Percentiles rank a stretch among this genome's conserved stretches.
phyloP scores from a whole-genome alignment of 1,139 yeast species.

The Yamadazyma jaroonii region DNA sequence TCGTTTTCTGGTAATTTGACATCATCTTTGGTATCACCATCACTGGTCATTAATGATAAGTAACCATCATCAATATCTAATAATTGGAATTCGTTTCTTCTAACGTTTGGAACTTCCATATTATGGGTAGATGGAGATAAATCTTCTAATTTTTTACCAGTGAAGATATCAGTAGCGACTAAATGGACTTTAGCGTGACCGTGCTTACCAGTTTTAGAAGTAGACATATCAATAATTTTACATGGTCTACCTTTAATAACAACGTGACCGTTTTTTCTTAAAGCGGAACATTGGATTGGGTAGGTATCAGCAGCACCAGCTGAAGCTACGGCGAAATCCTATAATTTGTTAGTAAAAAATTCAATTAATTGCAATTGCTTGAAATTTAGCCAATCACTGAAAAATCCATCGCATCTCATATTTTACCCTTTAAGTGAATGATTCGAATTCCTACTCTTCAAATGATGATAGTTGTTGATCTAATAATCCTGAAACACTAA shows the following conservation, averaged over 20 bases:
- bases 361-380: background rate
- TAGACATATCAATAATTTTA: slow-evolving; percentile 99
- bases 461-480: too few relatives aligned
- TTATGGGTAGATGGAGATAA: slow-evolving; percentile 99
- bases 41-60: slow-evolving; percentile 94
- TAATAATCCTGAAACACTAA: too few relatives aligned
- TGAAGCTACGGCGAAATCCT: slow-evolving; percentile 97
- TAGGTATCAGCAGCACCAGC: slow-evolving; percentile 98
- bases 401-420: slow-evolving; percentile 1
- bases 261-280: slow-evolving; percentile 99
- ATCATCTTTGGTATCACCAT: slow-evolving; percentile 99
- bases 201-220: slow-evolving; percentile 99
- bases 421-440: too few relatives aligned
- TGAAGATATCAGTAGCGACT: slow-evolving; percentile 98
- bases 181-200: slow-evolving; percentile 99
- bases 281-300: slow-evolving; percentile 99
- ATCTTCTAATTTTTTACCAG: slow-evolving; percentile 99
- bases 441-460: too few relatives aligned
- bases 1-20: slow-evolving; percentile 98
- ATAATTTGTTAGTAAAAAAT: slow-evolving; percentile 34
- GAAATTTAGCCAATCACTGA: background rate
- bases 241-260: slow-evolving; percentile 99
- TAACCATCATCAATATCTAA: slow-evolving; percentile 97
- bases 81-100: slow-evolving; percentile 94
- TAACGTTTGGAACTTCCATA: slow-evolving; percentile 99